Evolutionary conservation across 129 eudicot genomes (phyloP), one percentile per base, ranked within the genome.

Genomic region (Mikania micrantha): DNA sequence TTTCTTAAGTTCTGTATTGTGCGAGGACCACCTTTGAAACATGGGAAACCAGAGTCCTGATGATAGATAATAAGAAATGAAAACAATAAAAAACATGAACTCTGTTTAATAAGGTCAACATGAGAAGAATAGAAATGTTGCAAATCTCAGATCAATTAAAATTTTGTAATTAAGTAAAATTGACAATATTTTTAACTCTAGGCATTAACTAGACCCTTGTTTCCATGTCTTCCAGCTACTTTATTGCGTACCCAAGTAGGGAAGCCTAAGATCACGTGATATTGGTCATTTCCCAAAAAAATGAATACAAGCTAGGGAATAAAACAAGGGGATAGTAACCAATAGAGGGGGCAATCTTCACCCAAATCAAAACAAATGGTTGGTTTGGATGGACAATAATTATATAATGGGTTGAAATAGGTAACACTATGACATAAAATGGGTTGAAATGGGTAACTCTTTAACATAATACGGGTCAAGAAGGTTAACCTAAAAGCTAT

Each of bases 11-110:
- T 94, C 66, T 89, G 99, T 74, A 94, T 89, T 48, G 99, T 90
- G 56, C 99, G 83, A 20, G 90, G 95, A 73, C 99, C 99, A 45
- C 99, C 99, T 82, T 94, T 94, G 73, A 94, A 94, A 79, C 99
- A 94, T 28, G 99, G 99, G 76, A 86, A 94, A 41, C 95, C 99
- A 49, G 99, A 94, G 80, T 94, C 99, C 99, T 94, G 93, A 56
- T 62, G 68, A 40, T 74, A 71, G 67, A 54, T 44, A 17, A 62
- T 21, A 45, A 24, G n/a, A 70, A 32, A 45, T 31, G 21, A 29
- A 5, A 29, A 15, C 32, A 47, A 17, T 25, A 41, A 27, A 4
- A 50, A 50, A 56, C 20, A 39, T 5, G 40, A 12, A 41, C 12
- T 11, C 0, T 7, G 1, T 7, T 48, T 16, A 47, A 16, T 47